Base-by-base conservation (phyloP, 768 basidiomycete species). In the Tulasnella sp. region DNA sequence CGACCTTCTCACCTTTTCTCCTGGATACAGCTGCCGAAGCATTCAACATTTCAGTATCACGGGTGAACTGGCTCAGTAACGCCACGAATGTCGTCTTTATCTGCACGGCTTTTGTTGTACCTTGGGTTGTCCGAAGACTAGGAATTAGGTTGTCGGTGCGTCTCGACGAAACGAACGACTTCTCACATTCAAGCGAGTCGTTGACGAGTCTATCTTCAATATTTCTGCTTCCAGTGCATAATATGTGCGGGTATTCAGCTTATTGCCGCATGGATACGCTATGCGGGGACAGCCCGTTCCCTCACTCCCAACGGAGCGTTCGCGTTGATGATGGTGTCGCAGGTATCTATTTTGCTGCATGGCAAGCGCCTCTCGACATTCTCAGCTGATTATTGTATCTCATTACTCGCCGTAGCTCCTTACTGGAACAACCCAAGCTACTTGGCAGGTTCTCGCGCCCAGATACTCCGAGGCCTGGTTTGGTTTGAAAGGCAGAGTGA, bases 391-490 rank as follows among this genome's bases (percentile, higher is more conserved):
- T 15, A 8, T 58, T 37, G 1, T 29, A 42, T 34, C 39, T 64
- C 42, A 58, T 71, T 68, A 0, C 31, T 64, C 31, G 14, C 25
- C 64, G 29, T 76, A 93, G 92, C 79, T 90, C 19, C 85, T 93
- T 42, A 85, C 88, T 5, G 88, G 87, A 0, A 82, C 92, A 58
- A 85, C 91, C 1, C 91, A 93, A 80, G 89, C 93, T 3, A 83
- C 90, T 14, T 94, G 89, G 81, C 92, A 92, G 82, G 87, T 94
- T 31, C 83, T 94, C 12, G 91, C 91, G 7, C 92, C 93, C 1
- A 89, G 88, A 73, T 95, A 91, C 82, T 93, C 93, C 0, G 91
- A 95, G 81, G 88, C 83, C 37, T 95, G 93, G 93, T 95, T 95
- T 80, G 89, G 91, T 77, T 83, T 93, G 71, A 85, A 87, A 77